These are phyloP conservation scores for Curvularia verruculosa DNA, from an alignment of 2,329 filamentous ascomycete species.

Conservation along the genomic window DNA sequence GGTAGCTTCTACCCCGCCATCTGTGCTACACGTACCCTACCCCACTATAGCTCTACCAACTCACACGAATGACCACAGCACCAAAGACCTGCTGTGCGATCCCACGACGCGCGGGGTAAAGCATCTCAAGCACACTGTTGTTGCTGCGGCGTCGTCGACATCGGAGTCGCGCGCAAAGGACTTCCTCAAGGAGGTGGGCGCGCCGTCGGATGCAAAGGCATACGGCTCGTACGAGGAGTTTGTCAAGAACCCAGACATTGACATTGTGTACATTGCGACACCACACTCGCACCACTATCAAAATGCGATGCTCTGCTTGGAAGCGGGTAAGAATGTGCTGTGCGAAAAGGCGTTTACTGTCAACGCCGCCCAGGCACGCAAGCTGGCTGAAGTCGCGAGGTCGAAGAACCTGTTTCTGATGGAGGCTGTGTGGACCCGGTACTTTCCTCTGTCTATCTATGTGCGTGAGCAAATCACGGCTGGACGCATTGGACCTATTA, in stretches of 20 bases:
- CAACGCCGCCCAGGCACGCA: slow-evolving; percentile 76
- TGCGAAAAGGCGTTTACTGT: slow-evolving; percentile 92
- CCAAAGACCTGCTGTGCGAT: slow-evolving; percentile 78
- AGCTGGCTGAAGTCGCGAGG: slow-evolving; percentile 72
- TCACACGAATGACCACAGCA: slow-evolving; percentile 40
- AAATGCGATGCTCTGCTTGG: slow-evolving; percentile 82
- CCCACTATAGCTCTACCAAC: slow-evolving; percentile 16
- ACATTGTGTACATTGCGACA: slow-evolving; percentile 88
- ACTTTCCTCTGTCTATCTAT: slow-evolving; percentile 82
- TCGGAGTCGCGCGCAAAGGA: slow-evolving; percentile 71
- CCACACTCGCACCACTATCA: slow-evolving; percentile 94
- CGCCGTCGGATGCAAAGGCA: slow-evolving; percentile 69
- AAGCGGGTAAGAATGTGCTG: slow-evolving; percentile 84
- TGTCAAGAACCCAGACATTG: slow-evolving; percentile 76
- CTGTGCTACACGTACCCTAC: background rate
- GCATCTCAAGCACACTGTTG: slow-evolving; percentile 77
- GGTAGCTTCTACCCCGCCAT: slow-evolving; percentile 24
- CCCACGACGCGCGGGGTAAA: slow-evolving; percentile 70
- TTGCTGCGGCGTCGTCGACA: slow-evolving; percentile 79
- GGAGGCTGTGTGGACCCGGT: slow-evolving; percentile 83
- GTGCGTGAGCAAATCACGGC: slow-evolving; percentile 69
- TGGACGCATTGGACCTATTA: slow-evolving; percentile 61
- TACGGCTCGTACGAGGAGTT: slow-evolving; percentile 86
- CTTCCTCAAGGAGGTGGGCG: slow-evolving; percentile 74
- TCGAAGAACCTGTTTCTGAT: slow-evolving; percentile 64